These are phyloP conservation scores for Fraxinus dipetala DNA, from an alignment of 305 asterid species.

Conservation along the genomic window DNA sequence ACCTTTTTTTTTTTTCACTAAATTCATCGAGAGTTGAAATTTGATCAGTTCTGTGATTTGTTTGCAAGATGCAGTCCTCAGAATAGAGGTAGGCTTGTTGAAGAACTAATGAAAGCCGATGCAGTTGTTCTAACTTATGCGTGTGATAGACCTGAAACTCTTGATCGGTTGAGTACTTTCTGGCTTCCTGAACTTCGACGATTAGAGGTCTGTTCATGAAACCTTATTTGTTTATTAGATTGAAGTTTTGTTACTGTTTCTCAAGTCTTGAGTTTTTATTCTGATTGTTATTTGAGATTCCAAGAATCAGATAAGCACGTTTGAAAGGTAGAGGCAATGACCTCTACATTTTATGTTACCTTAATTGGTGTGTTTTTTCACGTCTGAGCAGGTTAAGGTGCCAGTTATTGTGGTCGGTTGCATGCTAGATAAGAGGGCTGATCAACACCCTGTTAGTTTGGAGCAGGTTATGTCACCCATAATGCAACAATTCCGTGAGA, in stretches of 20 bases:
- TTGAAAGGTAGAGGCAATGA: neutral
- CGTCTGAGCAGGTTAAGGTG: constrained; percentile 66
- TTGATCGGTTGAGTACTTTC: constrained; percentile 78
- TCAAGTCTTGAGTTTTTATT: constrained; percentile 9
- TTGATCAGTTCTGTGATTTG: constrained; percentile 3
- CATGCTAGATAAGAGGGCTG: constrained; percentile 91
- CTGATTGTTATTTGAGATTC: neutral
- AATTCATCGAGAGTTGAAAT: neutral
- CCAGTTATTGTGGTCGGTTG: constrained; percentile 99
- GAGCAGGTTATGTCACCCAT: constrained; percentile 98
- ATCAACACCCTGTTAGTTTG: constrained; percentile 64
- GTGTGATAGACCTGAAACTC: constrained; percentile 83
- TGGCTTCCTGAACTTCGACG: constrained; percentile 98
- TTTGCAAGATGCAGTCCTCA: constrained; percentile 53
- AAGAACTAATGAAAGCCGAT: constrained; percentile 83
- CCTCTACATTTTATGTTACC: neutral
- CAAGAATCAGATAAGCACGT: neutral
- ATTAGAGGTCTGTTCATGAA: constrained; percentile 59
- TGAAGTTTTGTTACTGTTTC: constrained; percentile 11
- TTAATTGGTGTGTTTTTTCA: neutral
- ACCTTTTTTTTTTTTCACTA: neutral
- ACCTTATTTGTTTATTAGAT: constrained; percentile 10
- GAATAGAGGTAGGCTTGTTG: constrained; percentile 65
- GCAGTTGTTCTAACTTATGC: constrained; percentile 90
- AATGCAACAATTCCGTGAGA: constrained; percentile 98